Evolutionary conservation across 2,329 filamentous ascomycete genomes (phyloP), one percentile per base, ranked within the genome.

Genomic region (Cladophialophora psammophila): DNA sequence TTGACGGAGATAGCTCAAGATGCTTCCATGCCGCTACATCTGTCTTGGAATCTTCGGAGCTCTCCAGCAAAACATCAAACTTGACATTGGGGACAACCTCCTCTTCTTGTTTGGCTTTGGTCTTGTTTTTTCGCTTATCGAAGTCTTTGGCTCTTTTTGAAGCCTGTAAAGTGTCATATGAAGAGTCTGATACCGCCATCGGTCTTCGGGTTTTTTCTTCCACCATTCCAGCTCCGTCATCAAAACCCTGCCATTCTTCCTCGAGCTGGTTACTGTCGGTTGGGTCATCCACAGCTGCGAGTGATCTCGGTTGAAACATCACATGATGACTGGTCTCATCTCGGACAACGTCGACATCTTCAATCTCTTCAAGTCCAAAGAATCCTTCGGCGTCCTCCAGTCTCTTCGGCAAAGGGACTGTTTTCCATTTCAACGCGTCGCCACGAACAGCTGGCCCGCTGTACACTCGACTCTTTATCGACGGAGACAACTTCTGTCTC

Each of bases 351-450:
- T 97, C 91, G 1, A 99, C 92, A 60, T 92, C 93, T 15, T 96
- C 92, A 55, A 98, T 90, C 74, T 98, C 94, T 75, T 99, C 93
- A 1, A 99, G 81, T 0, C 92, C 93, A 74, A 90, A 96, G 78
- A 99, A 97, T 0, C 95, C 95, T 71, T 96, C 93, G n/a, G 92
- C 92, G 80, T 97, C 92, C 54, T 94, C 89, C 73, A 94, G 84
- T 75, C 91, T 88, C 75, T 94, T 91, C 6, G 92, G 92, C 73
- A 90, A 81, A 40, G 81, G 76, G 3, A 95, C 87, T 20, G 87
- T 83, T 68, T 85, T 86, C 88, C 88, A 91, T 74, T 82, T 80
- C 64, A 90, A 79, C 45, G 85, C 81, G 66, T 88, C 83, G 38
- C 86, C 68, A 31, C 73, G 74, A 59, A 81, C 73, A 56, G 42